These are phyloP conservation scores for Trichoderma gracile DNA, from an alignment of 2,329 filamentous ascomycete genomes.

Conservation along the genomic window DNA sequence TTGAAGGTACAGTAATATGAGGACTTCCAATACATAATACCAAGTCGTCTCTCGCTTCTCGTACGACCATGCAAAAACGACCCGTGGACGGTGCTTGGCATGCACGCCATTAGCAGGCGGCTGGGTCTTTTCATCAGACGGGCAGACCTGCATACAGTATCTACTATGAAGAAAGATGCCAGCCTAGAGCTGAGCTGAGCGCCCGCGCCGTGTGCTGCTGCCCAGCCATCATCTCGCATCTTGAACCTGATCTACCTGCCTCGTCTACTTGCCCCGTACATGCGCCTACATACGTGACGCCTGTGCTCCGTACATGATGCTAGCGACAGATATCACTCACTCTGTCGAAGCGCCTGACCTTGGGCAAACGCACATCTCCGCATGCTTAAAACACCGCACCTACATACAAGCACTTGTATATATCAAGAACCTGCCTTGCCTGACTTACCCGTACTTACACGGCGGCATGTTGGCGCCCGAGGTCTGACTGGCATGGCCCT, in stretches of 20 bases:
- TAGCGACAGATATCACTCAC: neutral
- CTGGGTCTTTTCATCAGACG: no score
- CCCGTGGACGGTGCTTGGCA: constrained; percentile 10
- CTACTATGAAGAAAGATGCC: neutral
- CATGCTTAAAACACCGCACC: constrained; percentile 17
- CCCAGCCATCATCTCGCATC: constrained; percentile 22
- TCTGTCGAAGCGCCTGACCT: constrained; percentile 7
- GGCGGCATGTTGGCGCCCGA: constrained; percentile 13
- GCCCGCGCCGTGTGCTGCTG: neutral
- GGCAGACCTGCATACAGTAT: no score
- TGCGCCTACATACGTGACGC: constrained; percentile 2
- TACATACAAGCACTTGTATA: neutral
- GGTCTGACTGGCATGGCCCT: constrained; percentile 3
- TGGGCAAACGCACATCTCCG: constrained; percentile 2
- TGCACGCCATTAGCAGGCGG: constrained; percentile 18
- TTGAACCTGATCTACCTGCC: neutral
- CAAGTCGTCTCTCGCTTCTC: neutral
- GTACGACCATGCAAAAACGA: neutral
- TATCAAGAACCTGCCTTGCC: neutral
- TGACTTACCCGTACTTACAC: neutral
- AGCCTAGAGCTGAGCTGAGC: constrained; percentile 9
- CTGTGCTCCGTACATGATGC: constrained; percentile 15
- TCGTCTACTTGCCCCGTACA: neutral
- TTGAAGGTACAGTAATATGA: no score
- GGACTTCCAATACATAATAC: no score